Evolutionary conservation across 2,329 filamentous ascomycete species (phyloP).

Genomic region (Pseudogymnoascus sp.): DNA sequence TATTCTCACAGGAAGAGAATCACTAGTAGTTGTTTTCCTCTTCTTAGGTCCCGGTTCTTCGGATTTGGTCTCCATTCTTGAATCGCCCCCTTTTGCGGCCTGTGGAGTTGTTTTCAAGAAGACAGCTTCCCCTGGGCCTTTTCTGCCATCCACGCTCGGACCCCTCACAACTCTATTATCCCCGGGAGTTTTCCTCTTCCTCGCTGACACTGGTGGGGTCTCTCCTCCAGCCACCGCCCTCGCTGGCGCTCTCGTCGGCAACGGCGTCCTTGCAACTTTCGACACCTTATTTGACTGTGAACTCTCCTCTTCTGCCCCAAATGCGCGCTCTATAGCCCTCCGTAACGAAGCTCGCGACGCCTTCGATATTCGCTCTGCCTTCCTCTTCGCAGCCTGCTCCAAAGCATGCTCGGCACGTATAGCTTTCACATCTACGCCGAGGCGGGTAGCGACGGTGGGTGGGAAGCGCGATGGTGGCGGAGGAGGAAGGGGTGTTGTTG

Average conservation of each 20-base stretch:
- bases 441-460: neutral
- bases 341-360: neutral
- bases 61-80: too few relatives aligned
- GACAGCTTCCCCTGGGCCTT: neutral
- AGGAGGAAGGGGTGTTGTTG: neutral
- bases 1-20: neutral
- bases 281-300: too few relatives aligned
- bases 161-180: neutral
- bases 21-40: neutral
- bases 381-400: neutral
- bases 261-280: neutral
- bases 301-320: neutral
- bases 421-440: neutral
- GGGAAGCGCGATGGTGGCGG: neutral
- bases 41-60: neutral
- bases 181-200: neutral
- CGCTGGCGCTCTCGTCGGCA: neutral
- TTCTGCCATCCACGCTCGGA: neutral
- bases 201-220: neutral
- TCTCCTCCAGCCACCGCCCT: neutral
- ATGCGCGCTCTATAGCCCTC: neutral
- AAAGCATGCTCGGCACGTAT: neutral
- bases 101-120: neutral
- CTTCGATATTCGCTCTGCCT: neutral
- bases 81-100: neutral